phyloP scores from a whole-genome alignment of 495 filamentous ascomycete species.

The Daldinia childiae region DNA sequence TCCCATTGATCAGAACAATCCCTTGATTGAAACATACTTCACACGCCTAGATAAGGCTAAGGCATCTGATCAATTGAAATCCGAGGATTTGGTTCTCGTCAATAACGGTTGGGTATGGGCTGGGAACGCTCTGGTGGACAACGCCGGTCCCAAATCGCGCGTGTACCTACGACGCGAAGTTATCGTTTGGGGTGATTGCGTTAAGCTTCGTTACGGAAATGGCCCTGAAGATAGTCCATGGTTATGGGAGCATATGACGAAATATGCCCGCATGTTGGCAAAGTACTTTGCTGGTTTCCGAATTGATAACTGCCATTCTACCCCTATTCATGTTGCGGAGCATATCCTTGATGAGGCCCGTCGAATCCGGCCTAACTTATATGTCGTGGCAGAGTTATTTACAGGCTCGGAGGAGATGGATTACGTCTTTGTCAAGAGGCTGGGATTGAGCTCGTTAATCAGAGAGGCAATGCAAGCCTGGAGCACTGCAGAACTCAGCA shows the following conservation, averaged over 20 bases:
- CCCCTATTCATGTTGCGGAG: conserved; percentile 90
- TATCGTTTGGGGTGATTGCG: conserved; percentile 98
- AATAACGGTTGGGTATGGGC: conserved; percentile 99
- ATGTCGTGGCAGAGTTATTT: conserved; percentile 95
- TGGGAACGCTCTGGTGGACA: conserved; percentile 90
- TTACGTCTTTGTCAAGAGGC: conserved; percentile 90
- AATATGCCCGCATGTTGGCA: conserved; percentile 91
- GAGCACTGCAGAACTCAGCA: conserved; percentile 90
- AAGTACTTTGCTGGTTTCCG: conserved; percentile 96
- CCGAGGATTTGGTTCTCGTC: conserved; percentile 80
- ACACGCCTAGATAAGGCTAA: conserved; percentile 86
- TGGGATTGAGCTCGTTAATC: conserved; percentile 90
- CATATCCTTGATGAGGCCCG: conserved; percentile 93
- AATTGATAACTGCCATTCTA: conserved; percentile 99
- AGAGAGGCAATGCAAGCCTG: conserved; percentile 98
- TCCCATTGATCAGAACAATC: conserved; percentile 74
- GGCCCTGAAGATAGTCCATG: conserved; percentile 87
- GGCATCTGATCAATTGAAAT: conserved; percentile 77
- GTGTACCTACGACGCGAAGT: conserved; percentile 94
- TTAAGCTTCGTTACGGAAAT: conserved; percentile 91
- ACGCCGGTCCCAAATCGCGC: conserved; percentile 86
- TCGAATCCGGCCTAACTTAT: conserved; percentile 85
- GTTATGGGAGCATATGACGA: conserved; percentile 94
- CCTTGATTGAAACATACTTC: conserved; percentile 96
- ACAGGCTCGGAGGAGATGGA: conserved; percentile 96